Evolutionary conservation across 108 stramenopile genomes (phyloP), one percentile per base, ranked within the genome.

Genomic region (Heterococcus sp.): DNA sequence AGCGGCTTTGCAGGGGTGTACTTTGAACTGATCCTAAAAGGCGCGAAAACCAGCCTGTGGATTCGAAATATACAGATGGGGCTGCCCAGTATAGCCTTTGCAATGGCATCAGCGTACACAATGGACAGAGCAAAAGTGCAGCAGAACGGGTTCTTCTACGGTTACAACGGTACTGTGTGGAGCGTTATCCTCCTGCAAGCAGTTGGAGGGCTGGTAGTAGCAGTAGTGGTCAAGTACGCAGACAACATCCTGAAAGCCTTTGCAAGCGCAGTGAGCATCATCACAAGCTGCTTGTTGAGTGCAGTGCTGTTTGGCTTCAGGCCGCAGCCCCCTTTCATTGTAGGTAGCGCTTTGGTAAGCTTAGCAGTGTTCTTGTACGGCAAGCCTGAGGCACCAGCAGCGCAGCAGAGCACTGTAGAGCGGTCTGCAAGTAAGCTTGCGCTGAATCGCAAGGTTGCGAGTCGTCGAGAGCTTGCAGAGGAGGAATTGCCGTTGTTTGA

Each of bases 31-130:
- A 94, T 99, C 72, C 85, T 99, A 33, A 97, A 97, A 84, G 73
- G 75, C 2, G 94, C 93, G 33, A 88, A 88, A 27, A 93, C 91
- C 0, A 91, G 88, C n/a, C 84, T 98, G 68, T 98, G 96, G 95
- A 86, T 95, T 35, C 88, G 97, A 63, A 98, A 98, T 81, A 90
- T 96, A 38, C 97, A 98, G 85, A 98, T 98, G 97, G 96, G 97
- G 68, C 63, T 96, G 64, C 91, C 95, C 28, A 93, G 93, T 5
- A 90, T 96, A 32, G n/a, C 91, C 0, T 85, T 95, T 33, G 94
- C 94, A 2, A 79, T 94, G 3, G 28, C 89, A 0, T 91, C 93
- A 3, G 91, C 93, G 0, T 89, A 86, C 73, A 58, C 87, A 65
- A 89, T 94, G 39, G 95, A 97, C 78, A 71, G 80, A 21, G 75